Evolutionary conservation across 2,329 filamentous ascomycete genomes (phyloP).

Genomic region (Beauveria sp.): DNA sequence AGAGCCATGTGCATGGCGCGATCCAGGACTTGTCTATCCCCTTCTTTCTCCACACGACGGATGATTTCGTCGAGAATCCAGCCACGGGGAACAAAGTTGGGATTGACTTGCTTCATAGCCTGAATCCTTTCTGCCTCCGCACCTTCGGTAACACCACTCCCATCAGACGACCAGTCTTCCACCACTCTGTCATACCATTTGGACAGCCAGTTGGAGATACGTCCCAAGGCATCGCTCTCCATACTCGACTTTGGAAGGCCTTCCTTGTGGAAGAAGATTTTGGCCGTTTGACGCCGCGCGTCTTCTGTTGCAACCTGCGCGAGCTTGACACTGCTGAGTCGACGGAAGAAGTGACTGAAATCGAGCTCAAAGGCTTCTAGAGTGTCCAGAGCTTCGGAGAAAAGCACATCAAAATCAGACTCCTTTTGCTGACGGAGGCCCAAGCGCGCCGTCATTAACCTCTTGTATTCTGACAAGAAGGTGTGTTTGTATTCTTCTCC

Average conservation of each 20-base stretch:
- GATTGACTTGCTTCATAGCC: slow-evolving; percentile 82
- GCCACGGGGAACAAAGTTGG: slow-evolving; percentile 81
- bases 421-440: slow-evolving; percentile 65
- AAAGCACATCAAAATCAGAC: slow-evolving; percentile 71
- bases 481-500: slow-evolving; percentile 85
- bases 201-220: slow-evolving; percentile 73
- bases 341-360: slow-evolving; percentile 90
- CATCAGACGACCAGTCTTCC: slow-evolving; percentile 65
- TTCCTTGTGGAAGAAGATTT: slow-evolving; percentile 73
- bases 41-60: slow-evolving; percentile 73
- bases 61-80: slow-evolving; percentile 96
- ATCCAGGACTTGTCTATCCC: slow-evolving; percentile 70
- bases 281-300: slow-evolving; percentile 53
- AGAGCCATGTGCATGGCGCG: slow-evolving; percentile 76
- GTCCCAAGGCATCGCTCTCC: slow-evolving; percentile 56
- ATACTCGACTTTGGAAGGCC: slow-evolving; percentile 51
- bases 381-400: slow-evolving; percentile 74
- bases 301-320: slow-evolving; percentile 58
- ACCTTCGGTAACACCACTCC: slow-evolving; percentile 26
- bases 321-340: slow-evolving; percentile 58
- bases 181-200: slow-evolving; percentile 64
- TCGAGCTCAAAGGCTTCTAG: slow-evolving; percentile 79
- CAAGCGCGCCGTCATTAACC: slow-evolving; percentile 70
- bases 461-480: slow-evolving; percentile 85
- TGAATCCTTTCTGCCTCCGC: slow-evolving; percentile 55